These are phyloP conservation scores for Kazachstania viticola DNA, from an alignment of 805 yeast genomes.

Conservation along the genomic window DNA sequence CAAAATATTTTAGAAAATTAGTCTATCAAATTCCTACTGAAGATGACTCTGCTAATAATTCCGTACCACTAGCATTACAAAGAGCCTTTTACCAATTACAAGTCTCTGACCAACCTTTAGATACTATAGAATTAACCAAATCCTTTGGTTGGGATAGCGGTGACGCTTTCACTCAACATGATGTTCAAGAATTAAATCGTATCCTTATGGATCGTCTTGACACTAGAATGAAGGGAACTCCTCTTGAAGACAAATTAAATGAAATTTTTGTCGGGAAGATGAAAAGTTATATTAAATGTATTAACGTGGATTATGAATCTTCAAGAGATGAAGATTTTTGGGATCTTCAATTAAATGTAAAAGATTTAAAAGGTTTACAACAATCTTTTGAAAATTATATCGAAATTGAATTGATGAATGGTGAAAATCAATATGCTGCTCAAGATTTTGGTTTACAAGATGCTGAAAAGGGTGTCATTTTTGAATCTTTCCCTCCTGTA, in stretches of 20 bases:
- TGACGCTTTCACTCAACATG: constrained; percentile 96
- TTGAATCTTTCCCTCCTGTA: constrained; percentile 83
- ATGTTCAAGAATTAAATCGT: constrained; percentile 91
- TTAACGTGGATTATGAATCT: constrained; percentile 86
- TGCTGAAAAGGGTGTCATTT: constrained; percentile 92
- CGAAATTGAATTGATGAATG: constrained; percentile 79
- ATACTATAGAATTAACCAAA: constrained; percentile 74
- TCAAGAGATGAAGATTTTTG: constrained; percentile 89
- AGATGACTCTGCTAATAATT: constrained; percentile 36
- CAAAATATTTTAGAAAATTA: constrained; percentile 67
- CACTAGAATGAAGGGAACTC: constrained; percentile 79
- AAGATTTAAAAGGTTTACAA: constrained; percentile 58
- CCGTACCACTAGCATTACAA: constrained; percentile 79
- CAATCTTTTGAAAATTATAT: constrained; percentile 79
- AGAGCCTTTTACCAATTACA: constrained; percentile 73
- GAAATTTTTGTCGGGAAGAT: constrained; percentile 91
- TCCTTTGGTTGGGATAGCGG: constrained; percentile 96
- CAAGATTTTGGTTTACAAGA: constrained; percentile 85
- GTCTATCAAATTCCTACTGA: constrained; percentile 87
- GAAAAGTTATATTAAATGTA: constrained; percentile 89
- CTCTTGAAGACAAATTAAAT: constrained; percentile 61
- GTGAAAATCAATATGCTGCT: constrained; percentile 93
- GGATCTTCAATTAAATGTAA: constrained; percentile 95
- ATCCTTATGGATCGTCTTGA: constrained; percentile 92
- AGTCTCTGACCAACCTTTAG: constrained; percentile 63